phyloP scores from a whole-genome alignment of 257 asterid genomes.

The Leonotis leonurus region DNA sequence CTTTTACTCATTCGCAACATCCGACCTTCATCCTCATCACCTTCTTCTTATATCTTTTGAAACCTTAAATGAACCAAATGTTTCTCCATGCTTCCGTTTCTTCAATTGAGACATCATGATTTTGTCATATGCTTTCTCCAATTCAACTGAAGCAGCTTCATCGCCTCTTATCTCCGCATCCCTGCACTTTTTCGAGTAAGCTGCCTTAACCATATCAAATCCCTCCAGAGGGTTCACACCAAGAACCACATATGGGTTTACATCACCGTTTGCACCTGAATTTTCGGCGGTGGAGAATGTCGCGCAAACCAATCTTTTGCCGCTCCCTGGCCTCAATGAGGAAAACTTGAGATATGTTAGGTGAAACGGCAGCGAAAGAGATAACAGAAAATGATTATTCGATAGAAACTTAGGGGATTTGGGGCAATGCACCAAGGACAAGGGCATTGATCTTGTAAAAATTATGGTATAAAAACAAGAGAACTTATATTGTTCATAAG shows the following conservation, averaged over 20 bases:
- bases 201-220: slow-evolving; percentile 78
- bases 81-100: slow-evolving; percentile 81
- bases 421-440: slow-evolving; percentile 40
- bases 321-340: slow-evolving; percentile 22
- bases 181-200: slow-evolving; percentile 60
- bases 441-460: slow-evolving; percentile 65
- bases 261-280: slow-evolving; percentile 54
- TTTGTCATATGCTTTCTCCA: slow-evolving; percentile 87
- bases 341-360: slow-evolving; percentile 44
- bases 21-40: slow-evolving; percentile 85
- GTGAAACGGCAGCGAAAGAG: slow-evolving; percentile 24
- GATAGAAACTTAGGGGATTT: slow-evolving; percentile 21
- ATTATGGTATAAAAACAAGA: no score
- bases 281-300: slow-evolving; percentile 78
- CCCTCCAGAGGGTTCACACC: slow-evolving; percentile 84
- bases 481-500: no score
- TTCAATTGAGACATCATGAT: slow-evolving; percentile 90
- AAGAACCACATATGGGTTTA: slow-evolving; percentile 84
- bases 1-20: slow-evolving; percentile 92
- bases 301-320: slow-evolving; percentile 37
- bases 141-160: slow-evolving; percentile 48
- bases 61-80: slow-evolving; percentile 81
- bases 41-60: slow-evolving; percentile 48
- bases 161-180: slow-evolving; percentile 94
- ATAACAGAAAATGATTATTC: slow-evolving; percentile 13